A percentile compares a stretch with the other conserved stretches of the same genome.
phyloP scores from a whole-genome alignment of 441 rosid genomes.

The Brassica balearica region DNA sequence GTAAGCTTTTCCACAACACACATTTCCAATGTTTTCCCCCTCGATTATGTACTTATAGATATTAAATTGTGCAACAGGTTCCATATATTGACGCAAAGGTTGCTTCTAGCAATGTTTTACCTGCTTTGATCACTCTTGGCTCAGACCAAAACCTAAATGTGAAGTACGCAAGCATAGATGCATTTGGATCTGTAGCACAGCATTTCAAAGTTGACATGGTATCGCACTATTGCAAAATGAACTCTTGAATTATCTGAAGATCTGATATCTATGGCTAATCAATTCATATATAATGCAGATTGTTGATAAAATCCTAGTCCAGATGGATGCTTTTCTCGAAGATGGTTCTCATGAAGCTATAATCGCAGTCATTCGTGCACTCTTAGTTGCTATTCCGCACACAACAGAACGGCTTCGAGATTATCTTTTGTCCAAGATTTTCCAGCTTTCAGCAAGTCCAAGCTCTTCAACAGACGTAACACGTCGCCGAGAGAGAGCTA shows the following conservation, averaged over 20 bases:
- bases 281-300: slow-evolving; percentile 58
- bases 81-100: slow-evolving; percentile 84
- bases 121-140: slow-evolving; percentile 95
- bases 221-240: slow-evolving; percentile 8
- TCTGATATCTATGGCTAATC: slow-evolving; percentile 17
- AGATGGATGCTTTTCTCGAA: slow-evolving; percentile 99
- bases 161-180: slow-evolving; percentile 96
- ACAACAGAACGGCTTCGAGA: slow-evolving; percentile 93
- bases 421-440: slow-evolving; percentile 91
- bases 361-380: slow-evolving; percentile 86
- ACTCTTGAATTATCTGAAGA: neutral
- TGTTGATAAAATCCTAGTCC: slow-evolving; percentile 97
- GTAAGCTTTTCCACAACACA: slow-evolving; percentile 57
- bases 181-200: slow-evolving; percentile 96
- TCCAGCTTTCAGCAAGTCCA: slow-evolving; percentile 74
- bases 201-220: slow-evolving; percentile 96
- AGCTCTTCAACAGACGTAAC: slow-evolving; percentile 67
- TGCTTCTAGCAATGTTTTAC: slow-evolving; percentile 84
- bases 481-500: slow-evolving; percentile 87
- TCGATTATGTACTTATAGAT: neutral
- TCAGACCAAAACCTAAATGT: slow-evolving; percentile 95
- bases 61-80: slow-evolving; percentile 57
- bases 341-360: slow-evolving; percentile 99
- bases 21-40: slow-evolving; percentile 20
- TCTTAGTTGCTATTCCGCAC: slow-evolving; percentile 89